Evolutionary conservation across 1,284 basidiomycete genomes (phyloP), one percentile per base, ranked within the genome.

Genomic region (Coniferiporia sulphurascens): DNA sequence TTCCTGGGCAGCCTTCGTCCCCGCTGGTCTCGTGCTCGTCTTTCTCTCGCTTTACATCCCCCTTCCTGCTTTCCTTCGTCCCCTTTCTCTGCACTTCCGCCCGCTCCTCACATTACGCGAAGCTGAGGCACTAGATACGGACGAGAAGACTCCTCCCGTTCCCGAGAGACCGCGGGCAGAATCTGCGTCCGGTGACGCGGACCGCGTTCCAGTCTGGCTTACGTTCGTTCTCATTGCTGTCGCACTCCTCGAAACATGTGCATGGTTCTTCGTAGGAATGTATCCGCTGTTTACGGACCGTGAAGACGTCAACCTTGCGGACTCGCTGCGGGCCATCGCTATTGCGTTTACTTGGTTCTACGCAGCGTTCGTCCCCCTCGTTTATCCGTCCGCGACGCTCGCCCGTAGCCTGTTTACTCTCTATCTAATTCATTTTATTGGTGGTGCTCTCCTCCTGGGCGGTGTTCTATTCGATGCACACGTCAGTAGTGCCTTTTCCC

Each of bases 261-360:
- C 68, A 8, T 86, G 85, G 83, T 66, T 82, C 22, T 74, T 72
- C 4, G 65, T 76, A 34, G 80, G 76, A 5, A 77, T 77, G 7
- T 85, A 77, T 66, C 64, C 64, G 9, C 60, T 77, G 21, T 68
- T 15, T 63, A 74, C 32, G 2, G 63, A 65, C 48, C 61, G 66
- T 0, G 27, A 59, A 2, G 61, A 71, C 17, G 53, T 68, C 0
- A 13, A 38, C 36, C 13, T 38, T 38, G 73, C 73, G 69, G 61
- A 59, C 10, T 69, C 65, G 4, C 45, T 74, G 1, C 70, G 71
- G 10, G 48, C 45, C 10, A n/a, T 82, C 55, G 66, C 82, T 17
- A 63, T 80, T 22, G 77, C 80, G 0, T 55, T 71, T 4, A 72
- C 80, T 8, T 89, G 87, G 87, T 66, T 84, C 8, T 86, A 86